Percentiles rank a stretch among this genome's conserved stretches.
phyloP scores from a whole-genome alignment of 129 eudicot genomes.

The Erigeron canadensis region DNA sequence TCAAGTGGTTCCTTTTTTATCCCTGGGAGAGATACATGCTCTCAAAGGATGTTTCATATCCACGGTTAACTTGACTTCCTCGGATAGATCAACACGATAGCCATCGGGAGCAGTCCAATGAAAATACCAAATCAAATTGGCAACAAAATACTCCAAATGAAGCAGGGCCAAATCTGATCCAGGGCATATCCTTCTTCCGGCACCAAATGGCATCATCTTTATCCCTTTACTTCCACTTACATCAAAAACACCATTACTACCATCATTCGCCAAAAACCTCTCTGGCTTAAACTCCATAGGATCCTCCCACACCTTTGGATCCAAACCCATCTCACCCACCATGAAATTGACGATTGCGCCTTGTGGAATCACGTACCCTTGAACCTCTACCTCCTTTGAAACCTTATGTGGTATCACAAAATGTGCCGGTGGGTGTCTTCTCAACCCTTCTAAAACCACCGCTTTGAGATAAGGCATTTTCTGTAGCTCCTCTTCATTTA shows the following conservation, averaged over 20 bases:
- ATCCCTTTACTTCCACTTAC: slow-evolving; percentile 50
- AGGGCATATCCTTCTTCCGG: slow-evolving; percentile 65
- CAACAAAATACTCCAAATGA: slow-evolving; percentile 58
- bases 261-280: slow-evolving; percentile 39
- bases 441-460: slow-evolving; percentile 49
- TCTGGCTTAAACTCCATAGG: slow-evolving; percentile 65
- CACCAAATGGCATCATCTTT: slow-evolving; percentile 79
- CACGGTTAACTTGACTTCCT: slow-evolving; percentile 33
- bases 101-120: slow-evolving; percentile 33
- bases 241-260: slow-evolving; percentile 39
- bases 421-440: slow-evolving; percentile 66
- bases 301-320: slow-evolving; percentile 60
- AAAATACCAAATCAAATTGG: slow-evolving; percentile 51
- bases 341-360: slow-evolving; percentile 46
- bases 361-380: slow-evolving; percentile 44
- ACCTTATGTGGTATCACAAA: slow-evolving; percentile 49
- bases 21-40: slow-evolving; percentile 34
- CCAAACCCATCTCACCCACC: slow-evolving; percentile 64
- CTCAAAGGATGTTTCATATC: slow-evolving; percentile 47
- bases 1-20: neutral
- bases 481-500: slow-evolving; percentile 45
- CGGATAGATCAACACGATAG: slow-evolving; percentile 37
- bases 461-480: slow-evolving; percentile 58
- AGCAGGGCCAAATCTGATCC: slow-evolving; percentile 51
- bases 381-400: slow-evolving; percentile 40